These are phyloP conservation scores for Mucor plumbeus DNA, from an alignment of 371 early-diverging fungal genomes.

Conservation along the genomic window DNA sequence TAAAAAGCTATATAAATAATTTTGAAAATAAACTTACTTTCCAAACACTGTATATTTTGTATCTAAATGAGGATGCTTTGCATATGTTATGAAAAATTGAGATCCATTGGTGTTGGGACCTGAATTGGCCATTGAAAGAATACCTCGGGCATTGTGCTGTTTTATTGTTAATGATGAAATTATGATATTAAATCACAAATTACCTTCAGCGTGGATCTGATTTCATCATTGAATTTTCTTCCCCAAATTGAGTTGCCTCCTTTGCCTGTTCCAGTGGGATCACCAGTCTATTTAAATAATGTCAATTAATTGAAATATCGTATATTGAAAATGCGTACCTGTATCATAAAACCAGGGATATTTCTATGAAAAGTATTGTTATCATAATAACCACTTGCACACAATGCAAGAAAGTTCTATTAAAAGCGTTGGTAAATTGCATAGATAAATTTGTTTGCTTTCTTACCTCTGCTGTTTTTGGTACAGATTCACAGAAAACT, in stretches of 20 bases:
- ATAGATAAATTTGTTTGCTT: background rate
- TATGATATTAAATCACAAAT: background rate
- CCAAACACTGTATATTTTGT: conserved; percentile 94
- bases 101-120: conserved; percentile 92
- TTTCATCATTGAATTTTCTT: conserved; percentile 87
- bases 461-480: conserved; percentile 81
- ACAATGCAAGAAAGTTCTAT: conserved; percentile 94
- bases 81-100: conserved; percentile 93
- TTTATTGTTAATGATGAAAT: background rate
- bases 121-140: conserved; percentile 93
- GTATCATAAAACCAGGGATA: conserved; percentile 91
- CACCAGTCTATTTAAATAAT: conserved; percentile 70
- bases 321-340: conserved; percentile 46
- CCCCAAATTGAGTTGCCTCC: conserved; percentile 92
- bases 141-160: conserved; percentile 87
- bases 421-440: background rate
- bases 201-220: conserved; percentile 81
- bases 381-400: conserved; percentile 93
- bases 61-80: conserved; percentile 85
- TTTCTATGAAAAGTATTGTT: conserved; percentile 85
- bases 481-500: conserved; percentile 82
- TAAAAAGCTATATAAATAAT: conserved; percentile 2
- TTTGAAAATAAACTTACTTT: conserved; percentile 64
- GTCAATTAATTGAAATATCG: background rate
- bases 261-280: conserved; percentile 89